Conservation (phyloP, 345 rosid species). For the Bretschneidera sinensis region DNA sequence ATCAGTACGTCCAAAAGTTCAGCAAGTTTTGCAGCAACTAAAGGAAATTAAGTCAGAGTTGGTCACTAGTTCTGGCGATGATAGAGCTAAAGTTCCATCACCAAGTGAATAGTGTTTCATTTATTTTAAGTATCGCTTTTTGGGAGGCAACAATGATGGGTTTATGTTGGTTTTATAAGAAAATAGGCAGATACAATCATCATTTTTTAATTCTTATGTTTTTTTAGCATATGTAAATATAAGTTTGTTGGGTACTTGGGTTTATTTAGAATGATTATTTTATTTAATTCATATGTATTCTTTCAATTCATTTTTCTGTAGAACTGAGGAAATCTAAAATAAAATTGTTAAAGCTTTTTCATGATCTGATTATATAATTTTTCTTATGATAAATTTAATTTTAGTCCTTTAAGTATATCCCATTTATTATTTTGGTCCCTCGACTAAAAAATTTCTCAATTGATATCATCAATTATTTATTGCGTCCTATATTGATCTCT, state of each 20-base stretch:
- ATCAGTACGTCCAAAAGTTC: constrained; percentile 65
- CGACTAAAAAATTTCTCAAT: no score
- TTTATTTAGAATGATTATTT: constrained; percentile 5
- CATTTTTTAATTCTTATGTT: constrained; percentile 16
- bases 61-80: constrained; percentile 31
- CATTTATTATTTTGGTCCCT: no score
- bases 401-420: no score
- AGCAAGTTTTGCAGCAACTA: constrained; percentile 57
- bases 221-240: neutral
- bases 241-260: neutral
- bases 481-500: no score
- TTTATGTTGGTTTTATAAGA: neutral
- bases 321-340: no score
- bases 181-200: neutral
- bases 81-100: constrained; percentile 33
- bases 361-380: no score
- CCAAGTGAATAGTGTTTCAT: constrained; percentile 24
- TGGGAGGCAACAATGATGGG: no score
- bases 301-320: neutral
- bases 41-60: constrained; percentile 73
- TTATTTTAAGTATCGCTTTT: no score
- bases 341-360: no score
- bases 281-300: neutral
- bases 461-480: no score
- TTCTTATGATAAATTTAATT: no score